Conservation (phyloP, 768 basidiomycete species). For the Trametes maxima region DNA sequence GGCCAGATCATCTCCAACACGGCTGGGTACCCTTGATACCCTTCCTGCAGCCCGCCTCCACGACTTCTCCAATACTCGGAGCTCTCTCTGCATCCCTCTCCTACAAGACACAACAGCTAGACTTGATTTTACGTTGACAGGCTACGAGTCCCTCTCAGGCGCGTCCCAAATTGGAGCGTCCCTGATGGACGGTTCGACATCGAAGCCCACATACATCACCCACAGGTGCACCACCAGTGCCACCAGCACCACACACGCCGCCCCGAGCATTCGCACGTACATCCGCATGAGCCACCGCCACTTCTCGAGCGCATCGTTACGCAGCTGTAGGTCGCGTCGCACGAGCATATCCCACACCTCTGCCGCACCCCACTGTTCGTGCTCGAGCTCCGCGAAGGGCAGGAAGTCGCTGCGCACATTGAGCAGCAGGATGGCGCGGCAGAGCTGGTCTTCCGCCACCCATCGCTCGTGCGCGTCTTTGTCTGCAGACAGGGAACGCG, state of each 20-base stretch:
- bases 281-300: constrained; percentile 1
- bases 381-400: not conserved
- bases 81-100: too few species aligned
- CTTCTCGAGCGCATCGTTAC: not conserved
- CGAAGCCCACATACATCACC: not conserved
- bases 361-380: constrained; percentile 6
- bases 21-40: too few species aligned
- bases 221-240: not conserved
- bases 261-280: not conserved
- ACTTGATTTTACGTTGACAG: too few species aligned
- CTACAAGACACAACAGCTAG: too few species aligned
- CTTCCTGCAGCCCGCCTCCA: too few species aligned
- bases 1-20: too few species aligned
- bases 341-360: constrained; percentile 2
- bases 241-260: not conserved
- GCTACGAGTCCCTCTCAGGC: too few species aligned
- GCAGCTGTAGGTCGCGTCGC: not conserved
- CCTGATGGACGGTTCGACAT: not conserved
- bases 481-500: not conserved
- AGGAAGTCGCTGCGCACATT: constrained; percentile 9
- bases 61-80: too few species aligned
- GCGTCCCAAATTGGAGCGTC: not conserved
- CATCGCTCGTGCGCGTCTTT: not conserved
- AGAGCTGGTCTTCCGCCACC: constrained; percentile 14
- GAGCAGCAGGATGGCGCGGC: constrained; percentile 15